Evolutionary conservation across 805 yeast genomes (phyloP).

Genomic region (Barnettozyma californica): DNA sequence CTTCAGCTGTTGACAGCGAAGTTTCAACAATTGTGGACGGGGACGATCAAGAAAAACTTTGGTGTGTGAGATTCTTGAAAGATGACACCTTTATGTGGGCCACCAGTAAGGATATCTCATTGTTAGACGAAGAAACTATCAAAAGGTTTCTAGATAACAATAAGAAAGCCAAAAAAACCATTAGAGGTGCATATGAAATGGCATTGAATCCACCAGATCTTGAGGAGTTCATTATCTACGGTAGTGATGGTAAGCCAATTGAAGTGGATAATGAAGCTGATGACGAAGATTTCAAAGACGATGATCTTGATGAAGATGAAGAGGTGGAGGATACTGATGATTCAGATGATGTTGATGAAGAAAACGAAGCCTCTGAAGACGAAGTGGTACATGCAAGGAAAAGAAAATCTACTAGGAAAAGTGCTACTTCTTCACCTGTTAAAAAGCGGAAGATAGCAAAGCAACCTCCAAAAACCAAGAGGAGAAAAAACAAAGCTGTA

Average conservation of each 20-base stretch:
- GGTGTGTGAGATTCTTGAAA: slow-evolving; percentile 63
- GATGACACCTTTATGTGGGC: slow-evolving; percentile 76
- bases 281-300: slow-evolving; percentile 27
- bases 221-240: slow-evolving; percentile 40
- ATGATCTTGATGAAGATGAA: slow-evolving; percentile 24
- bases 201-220: slow-evolving; percentile 47
- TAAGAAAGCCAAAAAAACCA: slow-evolving; percentile 38
- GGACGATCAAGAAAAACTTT: slow-evolving; percentile 18
- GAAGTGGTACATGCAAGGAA: slow-evolving; percentile 1
- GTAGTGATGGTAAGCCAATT: slow-evolving; percentile 37
- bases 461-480: slow-evolving; percentile 3
- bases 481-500: slow-evolving; percentile 9
- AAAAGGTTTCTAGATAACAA: slow-evolving; percentile 29
- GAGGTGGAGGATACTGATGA: slow-evolving; percentile 24
- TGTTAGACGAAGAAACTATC: slow-evolving; percentile 38
- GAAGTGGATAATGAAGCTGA: slow-evolving; percentile 28
- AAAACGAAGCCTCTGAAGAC: slow-evolving; percentile 18
- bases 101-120: slow-evolving; percentile 43
- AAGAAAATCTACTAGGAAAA: slow-evolving; percentile 13
- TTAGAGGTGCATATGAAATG: slow-evolving; percentile 47
- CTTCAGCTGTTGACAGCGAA: background rate
- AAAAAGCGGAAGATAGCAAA: slow-evolving; percentile 12
- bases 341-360: slow-evolving; percentile 24
- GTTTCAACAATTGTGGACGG: background rate
- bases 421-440: slow-evolving; percentile 11